Evolutionary conservation across 352 stramenopile species (phyloP).

Genomic region (Globisporangium heterothallicum): DNA sequence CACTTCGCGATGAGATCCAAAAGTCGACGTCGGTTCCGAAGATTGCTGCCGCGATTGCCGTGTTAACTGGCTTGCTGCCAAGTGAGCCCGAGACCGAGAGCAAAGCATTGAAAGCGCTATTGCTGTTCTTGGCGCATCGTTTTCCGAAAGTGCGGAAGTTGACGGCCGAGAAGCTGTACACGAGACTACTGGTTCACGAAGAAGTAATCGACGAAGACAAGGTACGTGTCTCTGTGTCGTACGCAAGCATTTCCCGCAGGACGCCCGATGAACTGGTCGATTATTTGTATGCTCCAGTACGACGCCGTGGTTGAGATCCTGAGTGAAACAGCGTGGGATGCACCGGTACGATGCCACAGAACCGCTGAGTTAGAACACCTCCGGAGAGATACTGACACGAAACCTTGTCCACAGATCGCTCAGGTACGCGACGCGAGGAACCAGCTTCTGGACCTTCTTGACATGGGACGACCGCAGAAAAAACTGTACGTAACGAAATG

Average conservation of each 20-base stretch:
- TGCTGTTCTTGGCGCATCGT: slow-evolving; percentile 76
- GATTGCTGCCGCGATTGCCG: slow-evolving; percentile 56
- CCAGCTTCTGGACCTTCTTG: slow-evolving; percentile 55
- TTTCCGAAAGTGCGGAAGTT: slow-evolving; percentile 85
- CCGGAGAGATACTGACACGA: too few species aligned
- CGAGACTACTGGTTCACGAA: slow-evolving; percentile 67
- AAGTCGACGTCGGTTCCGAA: slow-evolving; percentile 58
- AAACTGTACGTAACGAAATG: slow-evolving; percentile 34
- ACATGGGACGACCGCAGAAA: slow-evolving; percentile 53
- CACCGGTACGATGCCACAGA: slow-evolving; percentile 32
- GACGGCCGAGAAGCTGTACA: slow-evolving; percentile 81
- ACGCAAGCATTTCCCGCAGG: not conserved
- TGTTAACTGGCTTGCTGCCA: slow-evolving; percentile 67
- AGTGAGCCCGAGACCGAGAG: slow-evolving; percentile 49
- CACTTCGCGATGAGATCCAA: slow-evolving; percentile 63
- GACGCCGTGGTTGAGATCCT: slow-evolving; percentile 72
- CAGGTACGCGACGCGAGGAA: slow-evolving; percentile 50
- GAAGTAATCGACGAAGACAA: slow-evolving; percentile 61
- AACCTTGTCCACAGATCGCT: slow-evolving; percentile 26
- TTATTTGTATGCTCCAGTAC: slow-evolving; percentile 34
- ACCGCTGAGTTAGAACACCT: too few species aligned
- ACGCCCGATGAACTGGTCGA: not conserved
- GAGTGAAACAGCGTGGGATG: slow-evolving; percentile 78
- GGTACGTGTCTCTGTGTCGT: slow-evolving; percentile 20
- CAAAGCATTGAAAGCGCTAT: slow-evolving; percentile 57